phyloP scores from a whole-genome alignment of 179 eudicot species.

The Beta lomatogona region DNA sequence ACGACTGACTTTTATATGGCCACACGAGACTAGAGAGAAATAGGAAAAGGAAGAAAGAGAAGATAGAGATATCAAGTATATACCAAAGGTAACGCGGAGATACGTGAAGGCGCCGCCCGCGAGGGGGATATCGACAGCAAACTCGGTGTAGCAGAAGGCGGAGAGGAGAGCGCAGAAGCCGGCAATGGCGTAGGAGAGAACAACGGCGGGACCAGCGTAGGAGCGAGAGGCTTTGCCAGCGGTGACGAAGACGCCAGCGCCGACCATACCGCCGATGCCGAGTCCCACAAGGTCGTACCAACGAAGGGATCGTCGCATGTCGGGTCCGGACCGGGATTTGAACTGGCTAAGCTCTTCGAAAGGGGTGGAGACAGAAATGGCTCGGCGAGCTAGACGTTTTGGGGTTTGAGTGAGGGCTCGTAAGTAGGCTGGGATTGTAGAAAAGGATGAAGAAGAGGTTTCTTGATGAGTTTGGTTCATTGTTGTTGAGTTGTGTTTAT shows the following conservation, averaged over 20 bases:
- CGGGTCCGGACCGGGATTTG: slow-evolving; percentile 56
- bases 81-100: slow-evolving; percentile 88
- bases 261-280: slow-evolving; percentile 95
- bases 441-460: slow-evolving; percentile 54
- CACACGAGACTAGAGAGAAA: too few species aligned
- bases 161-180: slow-evolving; percentile 88
- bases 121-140: slow-evolving; percentile 91
- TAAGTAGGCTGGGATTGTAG: slow-evolving; percentile 54
- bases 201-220: slow-evolving; percentile 72
- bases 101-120: slow-evolving; percentile 97
- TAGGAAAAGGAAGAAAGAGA: too few species aligned
- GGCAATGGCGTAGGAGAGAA: slow-evolving; percentile 95
- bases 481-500: neutral
- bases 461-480: slow-evolving; percentile 15
- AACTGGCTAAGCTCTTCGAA: slow-evolving; percentile 58
- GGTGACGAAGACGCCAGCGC: slow-evolving; percentile 92
- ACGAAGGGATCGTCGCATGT: slow-evolving; percentile 56
- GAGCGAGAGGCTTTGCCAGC: slow-evolving; percentile 64
- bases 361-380: slow-evolving; percentile 60
- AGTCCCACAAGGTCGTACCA: slow-evolving; percentile 86
- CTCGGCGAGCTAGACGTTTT: slow-evolving; percentile 57
- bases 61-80: neutral
- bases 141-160: slow-evolving; percentile 94
- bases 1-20: too few species aligned
- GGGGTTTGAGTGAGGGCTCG: slow-evolving; percentile 64